Evolutionary conservation across 306 rosid genomes (phyloP).

Genomic region (Prunus campanulata): DNA sequence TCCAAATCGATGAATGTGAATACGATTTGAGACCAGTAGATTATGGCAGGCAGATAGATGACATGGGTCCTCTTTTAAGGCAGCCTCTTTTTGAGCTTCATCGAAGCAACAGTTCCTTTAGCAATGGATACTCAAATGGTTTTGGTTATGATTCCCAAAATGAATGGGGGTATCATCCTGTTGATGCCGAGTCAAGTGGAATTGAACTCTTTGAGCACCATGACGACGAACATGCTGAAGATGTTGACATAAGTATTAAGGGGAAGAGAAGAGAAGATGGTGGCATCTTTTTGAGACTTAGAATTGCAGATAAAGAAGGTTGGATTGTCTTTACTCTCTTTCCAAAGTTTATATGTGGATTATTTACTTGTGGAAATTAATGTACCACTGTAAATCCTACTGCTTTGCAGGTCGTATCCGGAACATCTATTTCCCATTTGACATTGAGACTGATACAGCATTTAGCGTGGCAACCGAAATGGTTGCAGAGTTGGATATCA

Average conservation of each 20-base stretch:
- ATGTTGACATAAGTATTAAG: slow-evolving; percentile 68
- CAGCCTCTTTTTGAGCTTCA: slow-evolving; percentile 48
- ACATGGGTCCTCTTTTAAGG: slow-evolving; percentile 36
- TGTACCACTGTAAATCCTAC: slow-evolving; percentile 11
- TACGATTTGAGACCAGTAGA: slow-evolving; percentile 44
- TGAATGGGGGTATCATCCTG: slow-evolving; percentile 57
- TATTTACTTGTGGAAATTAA: slow-evolving; percentile 3
- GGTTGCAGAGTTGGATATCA: slow-evolving; percentile 90
- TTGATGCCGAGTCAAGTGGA: slow-evolving; percentile 56
- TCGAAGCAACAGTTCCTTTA: slow-evolving; percentile 39
- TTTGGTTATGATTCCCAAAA: slow-evolving; percentile 40
- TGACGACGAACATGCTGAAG: slow-evolving; percentile 61
- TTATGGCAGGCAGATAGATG: slow-evolving; percentile 32
- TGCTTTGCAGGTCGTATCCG: slow-evolving; percentile 64
- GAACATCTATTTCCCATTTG: slow-evolving; percentile 84
- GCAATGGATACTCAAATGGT: slow-evolving; percentile 49
- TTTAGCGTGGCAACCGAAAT: slow-evolving; percentile 86
- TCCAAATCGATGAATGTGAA: slow-evolving; percentile 53
- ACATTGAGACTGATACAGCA: slow-evolving; percentile 76
- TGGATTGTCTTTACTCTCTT: slow-evolving; percentile 20
- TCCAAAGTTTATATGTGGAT: slow-evolving; percentile 4
- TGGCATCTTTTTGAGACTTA: slow-evolving; percentile 64
- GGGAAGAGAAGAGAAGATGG: slow-evolving; percentile 76
- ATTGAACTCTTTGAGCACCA: slow-evolving; percentile 73
- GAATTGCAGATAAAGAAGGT: slow-evolving; percentile 96